Base-by-base conservation (phyloP, 768 basidiomycete genomes). In the Lentinus brumalis region DNA sequence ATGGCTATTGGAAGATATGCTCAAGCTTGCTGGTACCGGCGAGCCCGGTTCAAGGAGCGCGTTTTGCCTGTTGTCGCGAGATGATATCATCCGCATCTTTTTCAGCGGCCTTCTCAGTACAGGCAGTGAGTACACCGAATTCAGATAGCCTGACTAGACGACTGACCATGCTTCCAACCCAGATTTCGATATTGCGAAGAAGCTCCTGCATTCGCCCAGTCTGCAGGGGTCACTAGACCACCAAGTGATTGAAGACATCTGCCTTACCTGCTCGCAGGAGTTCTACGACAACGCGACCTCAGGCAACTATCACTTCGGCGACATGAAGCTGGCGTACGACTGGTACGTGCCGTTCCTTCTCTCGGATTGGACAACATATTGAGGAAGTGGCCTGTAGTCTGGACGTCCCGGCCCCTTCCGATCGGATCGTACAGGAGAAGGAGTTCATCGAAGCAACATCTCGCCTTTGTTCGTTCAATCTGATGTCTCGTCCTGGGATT, bases 381-480 rank as follows among this genome's bases (percentile, higher is more conserved):
- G 35, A 67, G 57, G 3, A 2, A 7, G 38, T 42, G 5, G 12
- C 59, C 6, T 54, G 56, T 68, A 98, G 96, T 68, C 79, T 98
- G 56, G 79, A 87, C 52, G 91, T 98, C 12, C 86, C 91, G 1
- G 78, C 77, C 6, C 74, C 79, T 4, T 88, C 94, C 0, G 82
- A 86, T 16, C 79, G 78, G 0, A 79, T 96, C 56, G 66, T 73
- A 14, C 79, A 77, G 60, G 94, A 98, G 71, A 89, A 87, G 57
- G 90, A 94, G 56, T 99, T 98, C 74, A 97, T 99, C 63, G 96
- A 98, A 77, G 97, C 97, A 2, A 99, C 97, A 1, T 96, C 94
- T 29, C 88, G 93, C 2, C 87, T 99, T 11, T 86, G 89, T n/a
- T 94, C 96, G 4, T 99, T 93, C 80, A 91, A 92, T 59, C 81